phyloP scores from a whole-genome alignment of 2,329 filamentous ascomycete genomes.

The Sarocladiaceae sp. region DNA sequence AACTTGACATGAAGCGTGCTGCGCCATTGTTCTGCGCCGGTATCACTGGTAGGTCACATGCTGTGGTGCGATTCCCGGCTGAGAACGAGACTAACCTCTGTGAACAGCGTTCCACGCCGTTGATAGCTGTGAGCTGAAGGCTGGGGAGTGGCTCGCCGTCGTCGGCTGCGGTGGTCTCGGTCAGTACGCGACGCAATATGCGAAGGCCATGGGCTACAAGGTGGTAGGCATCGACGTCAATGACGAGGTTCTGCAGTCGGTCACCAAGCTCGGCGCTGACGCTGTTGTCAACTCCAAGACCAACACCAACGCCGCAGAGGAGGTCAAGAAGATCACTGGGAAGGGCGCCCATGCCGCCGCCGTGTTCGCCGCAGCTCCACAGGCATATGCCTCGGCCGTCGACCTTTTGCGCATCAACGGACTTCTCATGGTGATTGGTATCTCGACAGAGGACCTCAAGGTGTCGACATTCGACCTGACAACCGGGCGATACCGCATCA shows the following conservation, averaged over 20 bases:
- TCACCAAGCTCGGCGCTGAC: constrained; percentile 33
- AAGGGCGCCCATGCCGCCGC: constrained; percentile 34
- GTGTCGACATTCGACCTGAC: constrained; percentile 32
- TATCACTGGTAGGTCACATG: constrained; percentile 30
- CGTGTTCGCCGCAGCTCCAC: constrained; percentile 28
- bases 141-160: constrained; percentile 34
- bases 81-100: neutral
- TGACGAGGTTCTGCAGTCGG: constrained; percentile 32
- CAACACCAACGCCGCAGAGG: constrained; percentile 27
- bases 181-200: constrained; percentile 39
- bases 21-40: constrained; percentile 44
- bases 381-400: constrained; percentile 21
- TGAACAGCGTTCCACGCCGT: constrained; percentile 27
- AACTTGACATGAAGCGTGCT: constrained; percentile 29
- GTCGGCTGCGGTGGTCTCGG: constrained; percentile 38
- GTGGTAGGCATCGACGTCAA: constrained; percentile 38
- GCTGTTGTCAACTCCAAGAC: constrained; percentile 35
- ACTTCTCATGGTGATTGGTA: constrained; percentile 35
- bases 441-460: constrained; percentile 28
- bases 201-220: constrained; percentile 37
- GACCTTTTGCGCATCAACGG: constrained; percentile 30
- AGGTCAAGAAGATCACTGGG: constrained; percentile 33
- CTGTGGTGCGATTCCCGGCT: no score
- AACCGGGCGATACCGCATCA: constrained; percentile 32
- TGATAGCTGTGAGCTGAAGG: constrained; percentile 27